Conservation (phyloP, 345 rosid species). For the Citrus sinensis region DVS_A1.0 CM039169.1:4531501-4532000, state of each 20-base stretch:
- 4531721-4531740: conserved; percentile 48
- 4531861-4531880: not conserved
- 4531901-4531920: conserved; percentile 42
- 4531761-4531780: conserved; percentile 54
- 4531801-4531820: not conserved
- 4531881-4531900: not conserved
- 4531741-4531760: conserved; percentile 73
- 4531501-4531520: conserved; percentile 19
- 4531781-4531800: conserved; percentile 1
- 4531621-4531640: conserved; percentile 37
- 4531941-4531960: conserved; percentile 29
- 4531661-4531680: conserved; percentile 1
- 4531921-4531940: conserved; percentile 26
- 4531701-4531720: conserved; percentile 43
- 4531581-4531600: conserved; percentile 60
- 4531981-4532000: conserved; percentile 72
- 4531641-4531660: conserved; percentile 63
- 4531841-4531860: conserved; percentile 8
- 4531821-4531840: not conserved
- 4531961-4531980: conserved; percentile 24
- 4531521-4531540: conserved; percentile 23
- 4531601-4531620: conserved; percentile 54
- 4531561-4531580: conserved; percentile 43
- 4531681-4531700: conserved; percentile 10
- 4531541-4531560: conserved; percentile 74